phyloP scores from a whole-genome alignment of 179 eudicot genomes.

The Nepenthes alata region DNA sequence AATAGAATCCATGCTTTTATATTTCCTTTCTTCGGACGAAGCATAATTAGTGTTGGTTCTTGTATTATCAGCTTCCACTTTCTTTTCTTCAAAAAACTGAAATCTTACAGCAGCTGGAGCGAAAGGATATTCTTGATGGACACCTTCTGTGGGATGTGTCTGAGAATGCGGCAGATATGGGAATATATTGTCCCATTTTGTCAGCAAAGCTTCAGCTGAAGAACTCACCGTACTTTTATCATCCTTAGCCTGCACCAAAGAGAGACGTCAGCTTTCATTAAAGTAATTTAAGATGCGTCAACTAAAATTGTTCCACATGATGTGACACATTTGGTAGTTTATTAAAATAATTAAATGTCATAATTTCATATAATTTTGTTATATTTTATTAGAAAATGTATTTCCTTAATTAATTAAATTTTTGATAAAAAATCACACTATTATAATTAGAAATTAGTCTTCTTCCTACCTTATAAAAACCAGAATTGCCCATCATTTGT shows the following conservation, averaged over 20 bases:
- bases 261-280: conserved; percentile 20
- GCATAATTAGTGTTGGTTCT: conserved; percentile 2
- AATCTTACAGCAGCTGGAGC: conserved; percentile 10
- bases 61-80: conserved; percentile 1
- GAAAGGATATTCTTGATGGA: neutral
- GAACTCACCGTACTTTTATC: conserved; percentile 27
- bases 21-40: conserved; percentile 6
- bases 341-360: too few relatives aligned
- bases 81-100: conserved; percentile 16
- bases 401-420: too few relatives aligned
- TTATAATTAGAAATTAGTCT: too few relatives aligned
- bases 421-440: too few relatives aligned
- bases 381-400: too few relatives aligned
- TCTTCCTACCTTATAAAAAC: too few relatives aligned
- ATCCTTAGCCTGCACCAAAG: conserved; percentile 64
- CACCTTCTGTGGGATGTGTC: too few relatives aligned
- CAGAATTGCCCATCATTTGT: neutral
- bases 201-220: conserved; percentile 25
- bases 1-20: conserved; percentile 2
- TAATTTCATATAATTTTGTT: too few relatives aligned
- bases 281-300: conserved; percentile 1
- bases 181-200: conserved; percentile 26
- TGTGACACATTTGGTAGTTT: too few relatives aligned
- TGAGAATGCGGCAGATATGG: too few relatives aligned
- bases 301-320: too few relatives aligned